Base-by-base conservation (phyloP, 768 basidiomycete species). In the Boletus vermiculosoides region DNA sequence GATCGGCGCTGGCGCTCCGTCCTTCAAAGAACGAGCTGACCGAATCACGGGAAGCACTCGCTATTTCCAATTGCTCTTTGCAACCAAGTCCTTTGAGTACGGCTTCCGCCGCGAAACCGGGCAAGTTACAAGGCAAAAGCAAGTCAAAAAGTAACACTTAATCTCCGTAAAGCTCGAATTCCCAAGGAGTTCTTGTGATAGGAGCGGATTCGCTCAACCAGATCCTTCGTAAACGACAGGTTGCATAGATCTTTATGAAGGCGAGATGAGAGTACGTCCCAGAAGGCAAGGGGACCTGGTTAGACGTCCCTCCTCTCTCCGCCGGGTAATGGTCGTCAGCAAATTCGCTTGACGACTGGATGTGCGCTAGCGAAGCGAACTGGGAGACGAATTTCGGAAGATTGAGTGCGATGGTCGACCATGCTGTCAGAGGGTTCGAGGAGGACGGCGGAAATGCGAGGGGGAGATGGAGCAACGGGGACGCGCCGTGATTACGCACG, bases 211-310 rank as follows among this genome's bases (percentile, higher is more conserved):
- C 81, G 60, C 80, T 82, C 69, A 91, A 82, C 90, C 90, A 92
- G 30, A 92, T 82, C 66, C 90, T 77, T 59, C 87, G 76, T 62
- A 92, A 71, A 37, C 90, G 81, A 72, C 90, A 92, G 37, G 81
- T 89, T 22, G 89, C 88, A 67, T 90, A 87, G 45, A 92, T 80
- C 68, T 85, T 87, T 62, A 92, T 76, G 63, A 83, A 88, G n/a
- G 83, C 79, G 45, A 87, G 77, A 74, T 88, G 83, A 0, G 86
- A 83, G 66, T 83, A 88, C 46, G 73, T 72, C 47, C 83, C 83
- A 57, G 72, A 75, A 22, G 89, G 88, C 41, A 64, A 69, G 60
- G 61, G 51, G 50, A 61, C 54, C 58, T 61, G 63, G 57, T 58
- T 48, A 47, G 66, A 62, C 33, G 51, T 15, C 40, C 46, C 55